Percentiles rank a stretch among this genome's conserved stretches.
Conservation (phyloP, 2,329 filamentous ascomycete genomes). For the Aspergillus sclerotialis region DNA sequence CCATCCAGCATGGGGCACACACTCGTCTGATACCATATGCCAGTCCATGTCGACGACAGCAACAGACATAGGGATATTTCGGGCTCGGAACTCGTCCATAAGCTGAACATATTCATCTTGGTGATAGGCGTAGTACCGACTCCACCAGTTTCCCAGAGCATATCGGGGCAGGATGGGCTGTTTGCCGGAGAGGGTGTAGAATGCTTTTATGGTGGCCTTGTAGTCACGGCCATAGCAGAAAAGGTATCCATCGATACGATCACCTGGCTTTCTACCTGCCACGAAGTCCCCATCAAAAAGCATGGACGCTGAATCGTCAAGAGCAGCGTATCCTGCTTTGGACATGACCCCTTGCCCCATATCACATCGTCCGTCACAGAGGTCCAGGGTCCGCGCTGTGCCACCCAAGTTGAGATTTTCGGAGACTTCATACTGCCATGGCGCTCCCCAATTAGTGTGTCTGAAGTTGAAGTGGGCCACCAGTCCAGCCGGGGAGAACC, state of each 20-base stretch:
- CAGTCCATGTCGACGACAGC: conserved; percentile 62
- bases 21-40: conserved; percentile 49
- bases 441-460: conserved; percentile 32
- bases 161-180: conserved; percentile 52
- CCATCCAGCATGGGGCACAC: conserved; percentile 47
- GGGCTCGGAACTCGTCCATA: conserved; percentile 48
- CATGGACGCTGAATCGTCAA: conserved; percentile 53
- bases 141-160: conserved; percentile 61
- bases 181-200: conserved; percentile 50
- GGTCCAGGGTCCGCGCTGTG: conserved; percentile 51
- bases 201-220: conserved; percentile 45
- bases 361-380: conserved; percentile 43
- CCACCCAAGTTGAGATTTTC: conserved; percentile 34
- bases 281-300: conserved; percentile 50
- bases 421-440: conserved; percentile 33
- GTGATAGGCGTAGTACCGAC: conserved; percentile 53
- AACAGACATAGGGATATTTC: conserved; percentile 51
- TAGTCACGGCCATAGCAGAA: conserved; percentile 56
- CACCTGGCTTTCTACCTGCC: conserved; percentile 39
- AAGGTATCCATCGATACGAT: conserved; percentile 52
- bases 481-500: conserved; percentile 48
- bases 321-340: conserved; percentile 42
- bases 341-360: conserved; percentile 48
- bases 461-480: conserved; percentile 39
- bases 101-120: conserved; percentile 50